Evolutionary conservation across 345 rosid genomes (phyloP).

Genomic region (Firmiana major): DNA sequence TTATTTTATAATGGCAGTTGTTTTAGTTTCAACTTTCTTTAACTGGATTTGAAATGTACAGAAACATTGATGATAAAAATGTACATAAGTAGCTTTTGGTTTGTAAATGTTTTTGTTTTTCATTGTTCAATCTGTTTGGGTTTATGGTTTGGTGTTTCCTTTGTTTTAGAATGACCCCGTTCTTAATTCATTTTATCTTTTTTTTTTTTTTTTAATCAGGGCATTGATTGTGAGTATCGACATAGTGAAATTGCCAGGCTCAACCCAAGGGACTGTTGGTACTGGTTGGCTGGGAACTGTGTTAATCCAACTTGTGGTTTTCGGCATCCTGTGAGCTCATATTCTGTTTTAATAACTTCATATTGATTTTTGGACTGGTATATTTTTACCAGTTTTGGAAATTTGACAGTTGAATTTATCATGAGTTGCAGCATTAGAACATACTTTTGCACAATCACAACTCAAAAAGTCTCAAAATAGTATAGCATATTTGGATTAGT

Average conservation of each 20-base stretch:
- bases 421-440: not conserved
- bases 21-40: too few relatives aligned
- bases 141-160: not conserved
- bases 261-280: constrained; percentile 68
- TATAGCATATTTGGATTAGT: not conserved
- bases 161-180: not conserved
- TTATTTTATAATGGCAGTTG: not conserved
- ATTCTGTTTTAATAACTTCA: not conserved
- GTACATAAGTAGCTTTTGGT: too few relatives aligned
- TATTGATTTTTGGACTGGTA: not conserved
- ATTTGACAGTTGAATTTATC: not conserved
- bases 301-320: constrained; percentile 51
- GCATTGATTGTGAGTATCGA: constrained; percentile 58
- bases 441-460: not conserved
- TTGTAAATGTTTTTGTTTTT: too few relatives aligned
- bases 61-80: too few relatives aligned
- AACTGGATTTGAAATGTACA: not conserved
- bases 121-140: too few relatives aligned
- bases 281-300: constrained; percentile 63
- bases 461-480: not conserved
- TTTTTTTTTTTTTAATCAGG: constrained; percentile 26
- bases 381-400: not conserved
- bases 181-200: not conserved
- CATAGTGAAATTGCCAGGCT: constrained; percentile 62
- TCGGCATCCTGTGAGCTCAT: constrained; percentile 57